phyloP scores from a whole-genome alignment of 495 filamentous ascomycete species.

The Achaetomiella virescens region DNA sequence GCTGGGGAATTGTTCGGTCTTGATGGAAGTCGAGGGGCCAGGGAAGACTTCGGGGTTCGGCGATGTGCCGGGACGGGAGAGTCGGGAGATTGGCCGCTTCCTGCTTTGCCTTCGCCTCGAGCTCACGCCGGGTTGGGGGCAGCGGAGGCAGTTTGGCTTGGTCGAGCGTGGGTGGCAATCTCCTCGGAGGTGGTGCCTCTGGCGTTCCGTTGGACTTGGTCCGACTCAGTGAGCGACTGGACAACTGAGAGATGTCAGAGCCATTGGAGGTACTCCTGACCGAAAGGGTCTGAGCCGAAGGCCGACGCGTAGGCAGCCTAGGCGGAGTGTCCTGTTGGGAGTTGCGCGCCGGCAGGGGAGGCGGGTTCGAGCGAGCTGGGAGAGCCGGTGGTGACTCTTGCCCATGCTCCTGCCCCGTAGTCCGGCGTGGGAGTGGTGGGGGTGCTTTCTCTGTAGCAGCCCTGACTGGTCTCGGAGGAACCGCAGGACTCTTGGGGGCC shows the following conservation, averaged over 20 bases:
- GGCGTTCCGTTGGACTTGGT: conserved; percentile 24
- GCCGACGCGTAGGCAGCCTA: conserved; percentile 35
- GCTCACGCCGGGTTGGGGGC: conserved; percentile 39
- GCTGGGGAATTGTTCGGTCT: conserved; percentile 28
- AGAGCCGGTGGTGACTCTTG: background rate
- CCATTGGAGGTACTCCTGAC: conserved; percentile 41
- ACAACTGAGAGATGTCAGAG: conserved; percentile 40
- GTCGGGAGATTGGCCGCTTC: conserved; percentile 25
- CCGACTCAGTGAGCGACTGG: conserved; percentile 35
- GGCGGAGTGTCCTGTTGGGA: conserved; percentile 31
- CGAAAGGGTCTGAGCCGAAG: conserved; percentile 29
- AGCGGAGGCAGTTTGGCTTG: conserved; percentile 46
- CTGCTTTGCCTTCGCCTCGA: conserved; percentile 41
- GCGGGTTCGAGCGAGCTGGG: conserved; percentile 25
- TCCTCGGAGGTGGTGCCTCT: conserved; percentile 31
- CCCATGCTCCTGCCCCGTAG: conserved; percentile 24
- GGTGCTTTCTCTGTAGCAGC: conserved; percentile 20
- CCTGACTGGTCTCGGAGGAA: conserved; percentile 34
- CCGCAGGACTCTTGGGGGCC: conserved; percentile 24
- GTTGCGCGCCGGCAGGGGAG: conserved; percentile 36
- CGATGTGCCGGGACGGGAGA: conserved; percentile 20
- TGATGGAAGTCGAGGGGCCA: conserved; percentile 41
- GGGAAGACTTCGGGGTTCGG: conserved; percentile 29
- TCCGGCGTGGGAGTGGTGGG: conserved; percentile 37
- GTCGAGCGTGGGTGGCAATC: conserved; percentile 44